Evolutionary conservation across 805 yeast species (phyloP).

Genomic region (Starmerella apicola): DNA sequence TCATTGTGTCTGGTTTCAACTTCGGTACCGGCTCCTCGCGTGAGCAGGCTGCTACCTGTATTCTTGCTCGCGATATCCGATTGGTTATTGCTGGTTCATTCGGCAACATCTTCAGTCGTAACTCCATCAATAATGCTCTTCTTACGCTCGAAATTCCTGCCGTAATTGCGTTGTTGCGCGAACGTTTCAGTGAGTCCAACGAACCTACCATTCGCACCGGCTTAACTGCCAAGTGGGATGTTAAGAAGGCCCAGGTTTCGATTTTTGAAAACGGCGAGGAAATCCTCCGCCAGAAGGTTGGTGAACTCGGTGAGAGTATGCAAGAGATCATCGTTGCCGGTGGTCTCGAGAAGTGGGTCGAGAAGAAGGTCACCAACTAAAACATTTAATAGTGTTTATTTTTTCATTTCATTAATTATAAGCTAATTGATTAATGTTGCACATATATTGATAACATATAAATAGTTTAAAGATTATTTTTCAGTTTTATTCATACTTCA

Average conservation of each 20-base stretch:
- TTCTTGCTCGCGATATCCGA: constrained; percentile 83
- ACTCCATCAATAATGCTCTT: constrained; percentile 91
- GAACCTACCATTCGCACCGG: constrained; percentile 93
- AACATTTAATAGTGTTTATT: too few species aligned
- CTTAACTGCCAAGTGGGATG: constrained; percentile 87
- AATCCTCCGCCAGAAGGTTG: constrained; percentile 74
- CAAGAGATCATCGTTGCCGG: constrained; percentile 96
- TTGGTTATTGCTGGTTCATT: constrained; percentile 94
- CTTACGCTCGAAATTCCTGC: constrained; percentile 89
- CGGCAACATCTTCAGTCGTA: constrained; percentile 91
- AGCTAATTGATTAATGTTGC: background rate
- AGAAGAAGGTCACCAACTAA: constrained; percentile 15
- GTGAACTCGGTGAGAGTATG: constrained; percentile 86
- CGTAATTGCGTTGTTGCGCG: constrained; percentile 64
- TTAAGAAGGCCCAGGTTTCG: constrained; percentile 65
- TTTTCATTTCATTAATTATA: too few species aligned
- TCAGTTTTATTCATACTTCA: too few species aligned
- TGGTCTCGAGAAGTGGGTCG: constrained; percentile 96
- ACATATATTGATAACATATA: background rate
- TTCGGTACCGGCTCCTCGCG: constrained; percentile 98
- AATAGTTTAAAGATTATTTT: background rate
- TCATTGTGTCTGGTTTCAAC: constrained; percentile 82
- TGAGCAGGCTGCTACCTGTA: constrained; percentile 99
- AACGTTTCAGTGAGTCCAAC: constrained; percentile 39
- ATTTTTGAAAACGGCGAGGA: constrained; percentile 52